Conservation (phyloP, 2,329 filamentous ascomycete species). For the Apiospora hydei region DNA sequence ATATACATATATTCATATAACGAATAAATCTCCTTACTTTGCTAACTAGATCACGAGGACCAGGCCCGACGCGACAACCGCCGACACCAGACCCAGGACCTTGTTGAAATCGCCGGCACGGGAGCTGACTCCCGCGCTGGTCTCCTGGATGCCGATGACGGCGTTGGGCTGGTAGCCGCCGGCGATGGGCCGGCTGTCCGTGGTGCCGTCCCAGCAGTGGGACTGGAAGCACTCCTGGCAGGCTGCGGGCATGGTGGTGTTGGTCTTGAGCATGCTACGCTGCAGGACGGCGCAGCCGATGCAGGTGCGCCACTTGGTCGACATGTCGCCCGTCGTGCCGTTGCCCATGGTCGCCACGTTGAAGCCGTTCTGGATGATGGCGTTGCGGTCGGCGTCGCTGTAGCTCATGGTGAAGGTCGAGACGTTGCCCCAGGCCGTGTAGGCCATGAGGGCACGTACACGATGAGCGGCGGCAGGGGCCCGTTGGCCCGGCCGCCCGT, state of each 20-base stretch:
- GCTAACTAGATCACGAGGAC: background rate
- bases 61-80: background rate
- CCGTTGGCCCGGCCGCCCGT: constrained; percentile 36
- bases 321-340: constrained; percentile 78
- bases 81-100: background rate
- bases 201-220: constrained; percentile 95
- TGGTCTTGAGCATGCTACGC: constrained; percentile 76
- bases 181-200: constrained; percentile 37
- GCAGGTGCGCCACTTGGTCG: constrained; percentile 80
- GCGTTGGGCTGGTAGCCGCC: constrained; percentile 50
- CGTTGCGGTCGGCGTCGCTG: constrained; percentile 71
- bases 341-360: constrained; percentile 85
- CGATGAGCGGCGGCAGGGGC: constrained; percentile 67
- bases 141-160: constrained; percentile 28
- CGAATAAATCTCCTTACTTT: background rate
- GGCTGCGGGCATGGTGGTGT: constrained; percentile 70
- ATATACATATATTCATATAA: background rate
- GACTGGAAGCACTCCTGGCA: constrained; percentile 78
- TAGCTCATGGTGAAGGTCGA: constrained; percentile 78
- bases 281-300: constrained; percentile 87
- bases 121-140: background rate
- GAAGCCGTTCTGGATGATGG: constrained; percentile 87
- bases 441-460: constrained; percentile 92
- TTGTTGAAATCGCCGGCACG: background rate
- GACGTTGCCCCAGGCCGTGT: constrained; percentile 77